Evolutionary conservation across 169 alveolate genomes (phyloP).

Genomic region (Amoebophrya sp.): DNA sequence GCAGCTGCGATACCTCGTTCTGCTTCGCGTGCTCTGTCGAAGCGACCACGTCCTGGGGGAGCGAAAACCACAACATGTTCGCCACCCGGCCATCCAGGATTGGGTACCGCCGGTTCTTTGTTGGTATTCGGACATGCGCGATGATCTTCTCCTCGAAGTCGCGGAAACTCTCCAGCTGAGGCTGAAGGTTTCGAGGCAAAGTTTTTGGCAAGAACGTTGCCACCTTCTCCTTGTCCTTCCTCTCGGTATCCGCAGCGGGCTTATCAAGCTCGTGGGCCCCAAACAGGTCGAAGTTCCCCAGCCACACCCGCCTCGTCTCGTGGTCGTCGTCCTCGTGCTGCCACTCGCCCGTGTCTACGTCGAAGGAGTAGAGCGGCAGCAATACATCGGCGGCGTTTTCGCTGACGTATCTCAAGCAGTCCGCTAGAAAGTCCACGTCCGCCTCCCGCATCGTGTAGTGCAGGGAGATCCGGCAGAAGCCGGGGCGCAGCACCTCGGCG

Average conservation of each 20-base stretch:
- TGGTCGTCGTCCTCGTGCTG: neutral
- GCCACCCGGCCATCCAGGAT: neutral
- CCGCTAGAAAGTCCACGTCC: neutral
- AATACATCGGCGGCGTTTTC: neutral
- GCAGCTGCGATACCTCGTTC: too few species aligned
- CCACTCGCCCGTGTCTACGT: neutral
- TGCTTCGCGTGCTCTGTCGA: neutral
- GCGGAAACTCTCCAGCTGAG: neutral
- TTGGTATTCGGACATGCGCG: neutral
- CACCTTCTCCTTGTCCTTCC: too few species aligned
- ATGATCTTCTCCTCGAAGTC: neutral
- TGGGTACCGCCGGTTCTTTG: neutral
- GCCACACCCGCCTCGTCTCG: neutral
- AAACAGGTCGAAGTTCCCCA: neutral
- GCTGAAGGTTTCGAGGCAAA: neutral
- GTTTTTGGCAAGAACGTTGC: neutral
- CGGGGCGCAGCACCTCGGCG: neutral
- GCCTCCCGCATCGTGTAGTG: neutral
- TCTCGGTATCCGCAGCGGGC: neutral
- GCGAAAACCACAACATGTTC: neutral
- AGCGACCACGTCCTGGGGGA: neutral
- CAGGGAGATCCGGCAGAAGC: neutral
- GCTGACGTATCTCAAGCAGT: neutral
- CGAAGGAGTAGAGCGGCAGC: neutral
- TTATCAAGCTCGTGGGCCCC: too few species aligned